These are phyloP conservation scores for Saturnispora kantuleensis DNA, from an alignment of 805 yeast genomes.

Conservation along the genomic window DNA sequence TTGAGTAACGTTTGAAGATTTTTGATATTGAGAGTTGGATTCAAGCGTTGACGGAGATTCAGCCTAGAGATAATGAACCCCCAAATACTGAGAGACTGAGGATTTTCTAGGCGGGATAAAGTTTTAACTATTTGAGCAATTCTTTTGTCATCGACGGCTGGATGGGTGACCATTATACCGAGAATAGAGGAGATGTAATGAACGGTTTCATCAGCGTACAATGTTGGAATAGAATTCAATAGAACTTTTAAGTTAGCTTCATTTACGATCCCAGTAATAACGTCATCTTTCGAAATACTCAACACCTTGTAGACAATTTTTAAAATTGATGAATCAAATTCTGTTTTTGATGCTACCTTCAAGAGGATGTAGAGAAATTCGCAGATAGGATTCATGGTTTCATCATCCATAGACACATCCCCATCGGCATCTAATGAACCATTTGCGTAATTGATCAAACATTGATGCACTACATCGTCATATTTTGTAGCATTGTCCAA, in stretches of 20 bases:
- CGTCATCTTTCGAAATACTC: constrained; percentile 14
- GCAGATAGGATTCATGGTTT: neutral
- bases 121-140: constrained; percentile 8
- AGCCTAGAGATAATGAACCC: constrained; percentile 42
- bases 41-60: constrained; percentile 24
- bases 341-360: neutral
- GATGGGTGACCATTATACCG: constrained; percentile 31
- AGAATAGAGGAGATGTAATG: constrained; percentile 18
- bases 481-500: constrained; percentile 58
- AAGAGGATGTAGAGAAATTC: neutral
- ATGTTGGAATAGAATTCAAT: neutral
- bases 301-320: constrained; percentile 19
- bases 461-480: constrained; percentile 42
- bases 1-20: constrained; percentile 19
- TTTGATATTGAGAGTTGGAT: constrained; percentile 11
- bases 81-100: constrained; percentile 22
- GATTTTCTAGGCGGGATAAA: constrained; percentile 4
- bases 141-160: constrained; percentile 14
- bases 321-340: constrained; percentile 8
- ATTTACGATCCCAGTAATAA: neutral
- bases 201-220: constrained; percentile 18
- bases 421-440: constrained; percentile 12
- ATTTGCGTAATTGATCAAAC: constrained; percentile 17
- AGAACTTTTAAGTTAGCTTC: neutral
- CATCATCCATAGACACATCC: constrained; percentile 10